Base-by-base conservation (phyloP, 1,139 yeast species). In the Yamadazyma mexicana region DNA sequence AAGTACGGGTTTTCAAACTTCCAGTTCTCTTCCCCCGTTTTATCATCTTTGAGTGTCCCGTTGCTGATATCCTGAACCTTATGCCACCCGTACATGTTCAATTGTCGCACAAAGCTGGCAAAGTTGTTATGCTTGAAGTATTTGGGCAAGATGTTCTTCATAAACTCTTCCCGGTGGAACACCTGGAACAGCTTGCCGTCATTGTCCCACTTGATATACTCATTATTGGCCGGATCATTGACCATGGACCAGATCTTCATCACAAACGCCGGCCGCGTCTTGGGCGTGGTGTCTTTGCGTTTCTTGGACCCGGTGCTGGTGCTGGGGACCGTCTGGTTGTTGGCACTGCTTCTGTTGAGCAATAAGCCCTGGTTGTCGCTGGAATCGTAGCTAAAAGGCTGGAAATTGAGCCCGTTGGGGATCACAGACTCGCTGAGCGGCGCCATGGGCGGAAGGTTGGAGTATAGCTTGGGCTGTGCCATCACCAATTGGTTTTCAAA, bases 21-120 rank as follows among this genome's bases (percentile, higher is more conserved):
- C 86, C 87, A 82, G 43, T 62, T 65, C 54, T 71, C 73, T 32
- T 67, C 72, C 12, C 47, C 62, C 10, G 50, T 54, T 51, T 73
- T 71, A 49, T 82, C 89, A 37, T 77, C 82, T 41, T 71, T 70
- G 63, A 85, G 64, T 2, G 87, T 76, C 1, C 92, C 92, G 20
- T 79, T 73, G 36, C 65, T 81, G 38, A 83, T 78, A 61, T 84
- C 95, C 59, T 81, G 94, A 6, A 92, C 92, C 64, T 92, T 92
- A 64, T 92, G 98, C 89, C 96, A 92, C 28, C 98, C 98, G 58
- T 92, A 92, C 95, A 92, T 92, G 63, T 92, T 92, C 56, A 92
- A 70, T 59, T 91, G 98, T 41, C 98, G 78, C 6, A 91, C 98
- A 69, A 92, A 92, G 51, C 92, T 82, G 33, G 98, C 95, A 66